Evolutionary conservation across 75 land plant genomes (phyloP).

Genomic region (Ceratopteris richardii): DNA sequence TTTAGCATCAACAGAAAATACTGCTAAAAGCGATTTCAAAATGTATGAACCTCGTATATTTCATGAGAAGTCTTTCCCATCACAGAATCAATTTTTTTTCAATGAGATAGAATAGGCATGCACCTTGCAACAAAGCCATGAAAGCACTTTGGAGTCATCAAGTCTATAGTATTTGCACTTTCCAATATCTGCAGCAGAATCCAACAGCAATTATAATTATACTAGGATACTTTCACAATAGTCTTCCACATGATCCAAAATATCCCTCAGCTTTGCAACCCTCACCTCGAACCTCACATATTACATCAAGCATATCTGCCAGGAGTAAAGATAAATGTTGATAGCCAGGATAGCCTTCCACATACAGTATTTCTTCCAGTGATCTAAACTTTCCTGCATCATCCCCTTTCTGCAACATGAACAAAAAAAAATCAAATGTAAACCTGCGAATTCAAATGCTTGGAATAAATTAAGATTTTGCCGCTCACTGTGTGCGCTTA

Average conservation of each 20-base stretch:
- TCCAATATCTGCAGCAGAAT: slow-evolving; percentile 83
- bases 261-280: too few species aligned
- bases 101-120: too few species aligned
- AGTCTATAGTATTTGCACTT: slow-evolving; percentile 68
- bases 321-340: slow-evolving; percentile 36
- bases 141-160: slow-evolving; percentile 66
- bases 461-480: not conserved
- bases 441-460: not conserved
- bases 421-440: too few species aligned
- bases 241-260: not conserved
- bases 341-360: slow-evolving; percentile 80
- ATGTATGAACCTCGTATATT: too few species aligned
- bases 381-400: slow-evolving; percentile 76
- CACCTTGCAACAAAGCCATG: slow-evolving; percentile 88
- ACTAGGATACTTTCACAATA: not conserved
- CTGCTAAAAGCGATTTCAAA: too few species aligned
- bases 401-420: slow-evolving; percentile 54
- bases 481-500: too few species aligned
- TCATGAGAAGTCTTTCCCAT: too few species aligned
- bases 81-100: too few species aligned
- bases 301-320: slow-evolving; percentile 38
- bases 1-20: too few species aligned
- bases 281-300: slow-evolving; percentile 85
- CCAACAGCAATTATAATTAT: too few species aligned
- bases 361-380: slow-evolving; percentile 79